Evolutionary conservation across 129 eudicot genomes (phyloP).

Genomic region (Arctium lappa): DNA sequence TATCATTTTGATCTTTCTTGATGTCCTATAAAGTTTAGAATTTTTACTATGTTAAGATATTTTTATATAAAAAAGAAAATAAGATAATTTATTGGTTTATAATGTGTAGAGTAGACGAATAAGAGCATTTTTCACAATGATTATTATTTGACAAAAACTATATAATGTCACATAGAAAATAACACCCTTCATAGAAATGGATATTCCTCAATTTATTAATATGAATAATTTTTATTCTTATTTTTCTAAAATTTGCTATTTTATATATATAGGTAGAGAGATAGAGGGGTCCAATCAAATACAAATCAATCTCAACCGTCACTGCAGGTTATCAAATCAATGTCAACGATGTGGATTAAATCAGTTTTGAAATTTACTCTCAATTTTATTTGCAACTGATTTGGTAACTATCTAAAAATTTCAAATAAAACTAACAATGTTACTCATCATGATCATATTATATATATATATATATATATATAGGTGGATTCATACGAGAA

Average conservation of each 20-base stretch:
- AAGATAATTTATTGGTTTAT: background rate
- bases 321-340: no score
- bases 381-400: no score
- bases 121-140: constrained; percentile 12
- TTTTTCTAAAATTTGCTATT: background rate
- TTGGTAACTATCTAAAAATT: no score
- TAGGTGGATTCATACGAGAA: no score
- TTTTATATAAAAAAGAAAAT: background rate
- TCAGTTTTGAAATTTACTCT: no score
- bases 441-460: no score
- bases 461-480: no score
- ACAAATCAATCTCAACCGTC: no score
- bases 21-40: background rate
- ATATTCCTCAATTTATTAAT: background rate
- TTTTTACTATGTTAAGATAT: background rate
- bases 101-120: background rate
- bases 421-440: no score
- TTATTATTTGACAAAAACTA: constrained; percentile 20
- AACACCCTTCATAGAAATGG: background rate
- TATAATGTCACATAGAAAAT: constrained; percentile 7
- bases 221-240: background rate
- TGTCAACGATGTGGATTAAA: no score
- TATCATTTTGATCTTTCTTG: background rate
- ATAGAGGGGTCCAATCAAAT: no score
- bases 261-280: no score